Percentiles rank a stretch among this genome's conserved stretches.
Evolutionary conservation across 805 yeast genomes (phyloP).

Genomic region (Kuraishia floccosa): DNA sequence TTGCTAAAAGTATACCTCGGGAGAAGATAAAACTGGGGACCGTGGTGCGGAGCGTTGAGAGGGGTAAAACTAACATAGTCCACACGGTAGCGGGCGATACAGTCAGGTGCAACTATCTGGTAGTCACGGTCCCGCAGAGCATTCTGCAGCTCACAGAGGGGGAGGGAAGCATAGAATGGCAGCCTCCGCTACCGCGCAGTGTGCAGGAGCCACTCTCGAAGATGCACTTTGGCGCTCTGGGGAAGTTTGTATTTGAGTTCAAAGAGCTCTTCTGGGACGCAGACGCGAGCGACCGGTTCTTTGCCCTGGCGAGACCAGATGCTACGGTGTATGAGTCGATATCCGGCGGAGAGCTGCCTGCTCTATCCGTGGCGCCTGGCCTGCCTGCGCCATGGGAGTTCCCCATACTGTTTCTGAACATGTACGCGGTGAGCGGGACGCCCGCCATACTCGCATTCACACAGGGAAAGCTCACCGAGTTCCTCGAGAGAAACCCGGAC

Average conservation of each 20-base stretch:
- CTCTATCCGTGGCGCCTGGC: background rate
- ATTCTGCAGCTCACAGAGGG: conserved; percentile 32
- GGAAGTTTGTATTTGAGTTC: conserved; percentile 66
- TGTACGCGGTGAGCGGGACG: conserved; percentile 30
- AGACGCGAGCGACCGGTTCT: conserved; percentile 31
- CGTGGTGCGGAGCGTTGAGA: conserved; percentile 28
- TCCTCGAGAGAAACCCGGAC: conserved; percentile 36
- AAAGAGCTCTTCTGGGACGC: conserved; percentile 47
- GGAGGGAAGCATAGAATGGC: conserved; percentile 40
- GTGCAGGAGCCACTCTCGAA: conserved; percentile 30
- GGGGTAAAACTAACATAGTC: conserved; percentile 17
- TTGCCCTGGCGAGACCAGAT: conserved; percentile 28
- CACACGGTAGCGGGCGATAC: conserved; percentile 19
- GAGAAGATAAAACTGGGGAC: conserved; percentile 26
- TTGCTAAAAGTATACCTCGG: conserved; percentile 25
- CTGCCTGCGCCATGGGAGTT: conserved; percentile 38
- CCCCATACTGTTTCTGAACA: conserved; percentile 55
- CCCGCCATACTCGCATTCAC: conserved; percentile 57
- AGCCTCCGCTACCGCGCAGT: conserved; percentile 38
- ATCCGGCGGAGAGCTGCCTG: background rate
- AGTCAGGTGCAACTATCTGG: conserved; percentile 38
- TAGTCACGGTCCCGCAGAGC: conserved; percentile 75
- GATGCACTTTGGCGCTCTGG: conserved; percentile 56
- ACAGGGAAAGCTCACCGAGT: conserved; percentile 65
- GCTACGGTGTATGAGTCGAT: background rate